These are phyloP conservation scores for Hymenoscyphus albidus DNA, from an alignment of 2,329 filamentous ascomycete genomes.

Conservation along the genomic window DNA sequence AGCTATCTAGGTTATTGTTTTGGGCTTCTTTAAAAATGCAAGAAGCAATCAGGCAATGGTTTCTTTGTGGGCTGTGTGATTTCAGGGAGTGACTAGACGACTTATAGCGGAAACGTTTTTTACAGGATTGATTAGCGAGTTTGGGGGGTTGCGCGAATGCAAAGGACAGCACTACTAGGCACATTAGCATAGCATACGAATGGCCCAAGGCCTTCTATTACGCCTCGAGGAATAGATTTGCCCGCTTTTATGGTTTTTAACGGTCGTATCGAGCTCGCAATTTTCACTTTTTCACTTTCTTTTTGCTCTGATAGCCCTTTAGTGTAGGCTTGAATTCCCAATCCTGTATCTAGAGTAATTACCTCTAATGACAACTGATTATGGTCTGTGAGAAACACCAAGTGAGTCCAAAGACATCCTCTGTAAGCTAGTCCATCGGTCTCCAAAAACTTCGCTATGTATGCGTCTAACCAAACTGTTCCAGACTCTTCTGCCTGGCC, in stretches of 20 bases:
- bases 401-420: background rate
- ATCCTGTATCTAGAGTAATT: background rate
- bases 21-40: background rate
- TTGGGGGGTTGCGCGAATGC: background rate
- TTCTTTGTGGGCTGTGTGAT: background rate
- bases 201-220: background rate
- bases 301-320: background rate
- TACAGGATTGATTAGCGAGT: background rate
- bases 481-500: background rate
- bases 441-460: background rate
- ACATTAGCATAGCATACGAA: conserved; percentile 1
- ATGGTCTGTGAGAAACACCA: background rate
- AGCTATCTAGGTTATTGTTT: background rate
- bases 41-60: background rate
- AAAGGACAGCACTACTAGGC: background rate
- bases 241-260: background rate
- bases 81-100: conserved; percentile 1
- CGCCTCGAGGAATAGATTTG: background rate
- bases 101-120: background rate
- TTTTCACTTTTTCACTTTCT: background rate
- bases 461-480: background rate
- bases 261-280: no score
- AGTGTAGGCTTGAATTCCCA: background rate
- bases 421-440: background rate
- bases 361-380: background rate